Base-by-base conservation (phyloP, 2,329 filamentous ascomycete species). In the Talaromyces sp. region DNA sequence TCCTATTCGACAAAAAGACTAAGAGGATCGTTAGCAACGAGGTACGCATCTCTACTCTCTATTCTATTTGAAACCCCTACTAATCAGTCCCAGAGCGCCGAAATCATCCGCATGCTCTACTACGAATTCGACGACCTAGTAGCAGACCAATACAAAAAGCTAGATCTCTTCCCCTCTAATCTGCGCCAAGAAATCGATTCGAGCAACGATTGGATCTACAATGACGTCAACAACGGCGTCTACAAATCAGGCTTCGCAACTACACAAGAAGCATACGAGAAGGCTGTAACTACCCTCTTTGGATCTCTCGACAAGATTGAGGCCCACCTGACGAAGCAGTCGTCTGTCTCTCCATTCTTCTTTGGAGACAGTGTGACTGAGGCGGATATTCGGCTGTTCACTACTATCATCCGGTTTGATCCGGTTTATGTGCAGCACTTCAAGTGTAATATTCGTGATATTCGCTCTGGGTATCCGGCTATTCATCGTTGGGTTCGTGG, bases 91-190 rank as follows among this genome's bases (percentile, higher is more conserved):
- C 56, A 76, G 74, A 79, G 88, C 72, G 86, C 87, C 61, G 92
- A 97, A 77, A 96, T 97, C 70, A 86, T 96, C 70, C 86, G 92
- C 68, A 96, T 96, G 89, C 79, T 97, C 56, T 89, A 89, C 69
- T 82, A 81, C 37, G 89, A 85, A 71, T 97, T 97, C 69, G 86
- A 97, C 70, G 81, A 83, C 58, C 68, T 90, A 32, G 70, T 92
- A 20, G 81, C 82, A 0, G 77, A 81, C 2, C 70, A 86, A 66
- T 82, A 84, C 69, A 81, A 81, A 53, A 72, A 75, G 2, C 69
- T 92, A 4, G 82, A 87, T 41, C 79, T 92, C 36, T 89, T 89
- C 70, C 91, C 91, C 0, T 69, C 81, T 39, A 65, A 78, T 0
- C 76, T 95, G n/a, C 80, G 80, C 39, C 64, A 64, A 36, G 71